Evolutionary conservation across 768 basidiomycete species (phyloP).

Genomic region (Leucosporidium creatinivorum): DNA sequence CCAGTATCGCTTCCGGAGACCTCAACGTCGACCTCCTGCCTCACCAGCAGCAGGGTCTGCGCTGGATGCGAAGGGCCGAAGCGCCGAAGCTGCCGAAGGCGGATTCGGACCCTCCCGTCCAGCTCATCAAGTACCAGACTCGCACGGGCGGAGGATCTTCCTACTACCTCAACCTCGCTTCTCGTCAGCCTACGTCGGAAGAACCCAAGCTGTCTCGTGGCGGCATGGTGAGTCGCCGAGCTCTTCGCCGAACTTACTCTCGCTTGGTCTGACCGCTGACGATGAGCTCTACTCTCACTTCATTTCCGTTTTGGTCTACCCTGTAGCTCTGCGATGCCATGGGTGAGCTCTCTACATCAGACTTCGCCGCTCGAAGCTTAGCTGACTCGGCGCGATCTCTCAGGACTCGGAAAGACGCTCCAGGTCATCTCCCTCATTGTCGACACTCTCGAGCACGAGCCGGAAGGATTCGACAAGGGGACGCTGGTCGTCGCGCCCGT

Average conservation of each 20-base stretch:
- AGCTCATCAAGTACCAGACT: not conserved
- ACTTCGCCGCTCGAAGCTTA: too few species aligned
- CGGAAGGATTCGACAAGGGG: not conserved
- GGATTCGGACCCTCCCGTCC: not conserved
- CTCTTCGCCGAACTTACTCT: too few species aligned
- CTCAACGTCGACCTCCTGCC: not conserved
- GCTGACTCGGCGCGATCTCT: too few species aligned
- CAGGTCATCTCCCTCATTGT: not conserved
- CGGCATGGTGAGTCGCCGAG: not conserved
- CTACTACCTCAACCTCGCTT: not conserved
- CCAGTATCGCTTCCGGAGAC: not conserved
- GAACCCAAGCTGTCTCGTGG: not conserved
- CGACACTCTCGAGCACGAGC: not conserved
- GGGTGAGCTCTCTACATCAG: not conserved
- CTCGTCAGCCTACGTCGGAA: not conserved
- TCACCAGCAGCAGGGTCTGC: not conserved
- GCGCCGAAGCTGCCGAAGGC: not conserved
- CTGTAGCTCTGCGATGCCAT: not conserved
- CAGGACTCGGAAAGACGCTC: not conserved
- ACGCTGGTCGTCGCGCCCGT: not conserved
- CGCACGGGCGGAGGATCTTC: not conserved
- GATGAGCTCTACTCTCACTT: too few species aligned
- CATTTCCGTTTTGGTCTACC: too few species aligned
- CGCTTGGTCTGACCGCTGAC: too few species aligned
- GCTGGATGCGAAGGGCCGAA: not conserved